These are phyloP conservation scores for Corrigiola litoralis DNA, from an alignment of 179 eudicot genomes.

Conservation along the genomic window DNA sequence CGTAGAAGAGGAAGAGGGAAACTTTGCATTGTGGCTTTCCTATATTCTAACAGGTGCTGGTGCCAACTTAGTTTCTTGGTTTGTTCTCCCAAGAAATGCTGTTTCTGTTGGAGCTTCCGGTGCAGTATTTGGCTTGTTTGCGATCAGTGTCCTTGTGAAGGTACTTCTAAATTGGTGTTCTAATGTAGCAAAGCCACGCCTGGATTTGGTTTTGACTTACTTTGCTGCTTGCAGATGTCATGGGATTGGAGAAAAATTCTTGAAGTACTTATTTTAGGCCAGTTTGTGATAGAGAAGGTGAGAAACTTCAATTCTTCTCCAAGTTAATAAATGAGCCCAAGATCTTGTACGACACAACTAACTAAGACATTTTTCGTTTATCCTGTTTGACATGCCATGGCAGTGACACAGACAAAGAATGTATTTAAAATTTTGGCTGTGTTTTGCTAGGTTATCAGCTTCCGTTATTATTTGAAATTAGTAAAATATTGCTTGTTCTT, in stretches of 20 bases:
- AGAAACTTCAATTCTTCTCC: constrained; percentile 14
- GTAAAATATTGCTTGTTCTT: too few species aligned
- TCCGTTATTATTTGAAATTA: too few species aligned
- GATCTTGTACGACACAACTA: neutral
- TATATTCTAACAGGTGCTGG: constrained; percentile 93
- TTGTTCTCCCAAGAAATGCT: constrained; percentile 84
- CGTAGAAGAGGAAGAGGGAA: constrained; percentile 97
- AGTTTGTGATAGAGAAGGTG: constrained; percentile 90
- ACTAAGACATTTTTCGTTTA: neutral
- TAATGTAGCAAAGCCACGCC: neutral
- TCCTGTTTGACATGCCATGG: neutral
- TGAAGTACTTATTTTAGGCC: constrained; percentile 93
- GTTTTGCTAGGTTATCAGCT: too few species aligned
- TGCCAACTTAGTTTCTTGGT: constrained; percentile 95
- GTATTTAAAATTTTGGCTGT: too few species aligned
- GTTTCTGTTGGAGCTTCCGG: constrained; percentile 99
- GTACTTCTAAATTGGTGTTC: constrained; percentile 26
- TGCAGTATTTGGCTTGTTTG: constrained; percentile 95
- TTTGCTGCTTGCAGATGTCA: constrained; percentile 63
- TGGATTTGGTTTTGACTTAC: constrained; percentile 13
- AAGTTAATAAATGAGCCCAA: neutral
- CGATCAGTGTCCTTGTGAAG: constrained; percentile 93
- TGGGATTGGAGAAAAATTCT: constrained; percentile 99
- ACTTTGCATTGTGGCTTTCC: constrained; percentile 86
- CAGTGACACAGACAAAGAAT: too few species aligned